Evolutionary conservation across 768 basidiomycete genomes (phyloP).

Genomic region (Boletus eberwhitei): DNA sequence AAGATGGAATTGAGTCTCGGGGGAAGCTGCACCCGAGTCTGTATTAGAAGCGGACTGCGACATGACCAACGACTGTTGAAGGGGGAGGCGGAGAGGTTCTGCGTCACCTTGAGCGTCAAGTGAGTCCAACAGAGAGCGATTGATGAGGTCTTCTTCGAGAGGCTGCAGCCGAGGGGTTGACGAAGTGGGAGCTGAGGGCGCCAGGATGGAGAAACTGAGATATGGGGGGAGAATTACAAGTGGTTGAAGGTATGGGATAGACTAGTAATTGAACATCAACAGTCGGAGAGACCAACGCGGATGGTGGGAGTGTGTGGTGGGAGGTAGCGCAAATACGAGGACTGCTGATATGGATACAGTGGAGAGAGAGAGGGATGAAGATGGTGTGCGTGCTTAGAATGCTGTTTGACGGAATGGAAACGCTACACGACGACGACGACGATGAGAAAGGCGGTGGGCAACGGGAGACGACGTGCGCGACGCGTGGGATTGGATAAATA

Average conservation of each 20-base stretch:
- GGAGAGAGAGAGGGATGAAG: slow-evolving; percentile 27
- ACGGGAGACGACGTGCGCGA: slow-evolving; percentile 42
- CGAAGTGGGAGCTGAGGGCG: slow-evolving; percentile 40
- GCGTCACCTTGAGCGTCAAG: slow-evolving; percentile 83
- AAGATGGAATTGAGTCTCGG: slow-evolving; percentile 53
- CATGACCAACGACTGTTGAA: slow-evolving; percentile 40
- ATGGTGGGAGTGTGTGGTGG: slow-evolving; percentile 28
- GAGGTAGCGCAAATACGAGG: slow-evolving; percentile 34
- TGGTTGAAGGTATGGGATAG: slow-evolving; percentile 27
- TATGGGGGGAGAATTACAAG: slow-evolving; percentile 29
- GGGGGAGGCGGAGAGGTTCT: slow-evolving; percentile 47
- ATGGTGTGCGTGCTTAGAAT: slow-evolving; percentile 26
- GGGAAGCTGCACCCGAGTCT: slow-evolving; percentile 48
- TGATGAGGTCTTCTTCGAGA: slow-evolving; percentile 72
- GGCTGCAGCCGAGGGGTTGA: slow-evolving; percentile 35
- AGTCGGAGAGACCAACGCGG: slow-evolving; percentile 33
- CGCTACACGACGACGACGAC: slow-evolving; percentile 27
- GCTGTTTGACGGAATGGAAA: slow-evolving; percentile 27
- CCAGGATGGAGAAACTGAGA: slow-evolving; percentile 44
- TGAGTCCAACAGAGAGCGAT: slow-evolving; percentile 78
- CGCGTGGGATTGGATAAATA: slow-evolving; percentile 44
- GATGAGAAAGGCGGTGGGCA: slow-evolving; percentile 17
- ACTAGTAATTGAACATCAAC: slow-evolving; percentile 41
- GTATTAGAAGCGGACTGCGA: slow-evolving; percentile 49
- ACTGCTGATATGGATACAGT: slow-evolving; percentile 45